These are phyloP conservation scores for Kodamaea lidongshanica DNA, from an alignment of 805 yeast species.

Conservation along the genomic window DNA sequence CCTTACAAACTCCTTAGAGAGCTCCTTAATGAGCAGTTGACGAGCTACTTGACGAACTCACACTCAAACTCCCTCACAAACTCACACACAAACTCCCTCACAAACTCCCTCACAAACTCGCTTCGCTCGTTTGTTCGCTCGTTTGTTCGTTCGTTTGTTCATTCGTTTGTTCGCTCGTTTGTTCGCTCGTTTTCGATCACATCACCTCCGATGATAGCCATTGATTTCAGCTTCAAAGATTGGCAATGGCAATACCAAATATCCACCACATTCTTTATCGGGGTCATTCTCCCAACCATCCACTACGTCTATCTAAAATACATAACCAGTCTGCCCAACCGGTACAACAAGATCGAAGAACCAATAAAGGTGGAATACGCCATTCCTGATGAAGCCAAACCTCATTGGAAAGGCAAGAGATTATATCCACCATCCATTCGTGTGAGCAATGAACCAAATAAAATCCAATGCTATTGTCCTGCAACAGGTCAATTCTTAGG, in stretches of 20 bases:
- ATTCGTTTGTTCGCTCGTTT: too few species aligned
- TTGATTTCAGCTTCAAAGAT: constrained; percentile 34
- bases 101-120: too few species aligned
- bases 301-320: constrained; percentile 32
- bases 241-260: constrained; percentile 43
- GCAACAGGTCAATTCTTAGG: constrained; percentile 92
- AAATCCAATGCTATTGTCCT: constrained; percentile 85
- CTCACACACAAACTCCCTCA: too few species aligned
- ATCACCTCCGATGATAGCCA: constrained; percentile 34
- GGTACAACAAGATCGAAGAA: constrained; percentile 38
- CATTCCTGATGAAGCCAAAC: constrained; percentile 71
- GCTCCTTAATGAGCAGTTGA: too few species aligned
- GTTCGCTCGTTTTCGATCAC: too few species aligned
- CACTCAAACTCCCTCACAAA: too few species aligned
- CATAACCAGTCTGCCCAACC: constrained; percentile 32
- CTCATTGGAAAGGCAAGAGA: constrained; percentile 89
- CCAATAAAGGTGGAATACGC: constrained; percentile 47
- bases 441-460: constrained; percentile 55
- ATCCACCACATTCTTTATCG: constrained; percentile 37
- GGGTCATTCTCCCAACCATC: constrained; percentile 32
- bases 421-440: constrained; percentile 53
- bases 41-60: too few species aligned
- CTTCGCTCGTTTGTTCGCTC: too few species aligned
- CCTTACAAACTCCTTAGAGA: too few species aligned
- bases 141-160: too few species aligned